These are phyloP conservation scores for Coelastrella sp. DNA, from an alignment of 139 green algal species.

Conservation along the genomic window DNA sequence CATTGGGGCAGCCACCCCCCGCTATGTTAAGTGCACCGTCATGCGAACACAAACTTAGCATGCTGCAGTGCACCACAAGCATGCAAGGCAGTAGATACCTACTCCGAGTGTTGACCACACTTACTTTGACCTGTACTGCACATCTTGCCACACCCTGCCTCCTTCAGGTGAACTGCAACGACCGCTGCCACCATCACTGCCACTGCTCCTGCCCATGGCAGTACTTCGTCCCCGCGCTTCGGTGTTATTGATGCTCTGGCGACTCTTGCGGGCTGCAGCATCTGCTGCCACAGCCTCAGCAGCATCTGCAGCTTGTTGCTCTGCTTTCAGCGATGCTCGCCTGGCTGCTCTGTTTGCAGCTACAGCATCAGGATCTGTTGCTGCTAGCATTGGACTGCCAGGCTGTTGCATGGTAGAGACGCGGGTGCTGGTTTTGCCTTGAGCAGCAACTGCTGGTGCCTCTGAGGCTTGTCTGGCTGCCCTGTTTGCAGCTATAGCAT, in stretches of 20 bases:
- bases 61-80: background rate
- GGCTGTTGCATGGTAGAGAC: background rate
- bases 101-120: no score
- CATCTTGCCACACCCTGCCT: no score
- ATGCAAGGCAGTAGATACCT: background rate
- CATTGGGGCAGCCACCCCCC: no score
- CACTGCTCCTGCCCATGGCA: no score
- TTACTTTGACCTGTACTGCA: no score
- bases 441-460: conserved; percentile 12
- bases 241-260: no score
- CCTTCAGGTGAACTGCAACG: no score
- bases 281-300: background rate
- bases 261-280: background rate
- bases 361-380: background rate
- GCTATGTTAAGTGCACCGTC: background rate
- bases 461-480: background rate
- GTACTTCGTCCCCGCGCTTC: no score
- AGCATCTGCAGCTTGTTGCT: background rate
- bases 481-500: conserved; percentile 17
- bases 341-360: no score
- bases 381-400: background rate
- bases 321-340: background rate
- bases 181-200: no score
- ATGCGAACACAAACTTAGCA: background rate
- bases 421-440: background rate